Evolutionary conservation across 2,329 filamentous ascomycete genomes (phyloP).

Genomic region (Zelopaecilomyces penicillatus): DNA sequence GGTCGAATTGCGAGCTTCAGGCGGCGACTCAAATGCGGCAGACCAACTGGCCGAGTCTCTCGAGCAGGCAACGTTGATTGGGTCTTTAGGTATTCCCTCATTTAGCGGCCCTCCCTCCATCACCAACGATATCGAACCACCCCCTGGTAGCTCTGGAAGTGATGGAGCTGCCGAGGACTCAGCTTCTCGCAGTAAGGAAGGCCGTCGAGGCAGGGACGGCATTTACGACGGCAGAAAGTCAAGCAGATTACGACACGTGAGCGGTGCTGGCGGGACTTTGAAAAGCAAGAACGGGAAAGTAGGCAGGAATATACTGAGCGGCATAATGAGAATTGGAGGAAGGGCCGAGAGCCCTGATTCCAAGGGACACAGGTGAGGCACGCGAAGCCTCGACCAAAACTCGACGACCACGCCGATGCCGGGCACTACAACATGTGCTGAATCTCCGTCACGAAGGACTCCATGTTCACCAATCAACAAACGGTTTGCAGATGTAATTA

Average conservation of each 20-base stretch:
- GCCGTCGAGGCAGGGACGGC: conserved; percentile 19
- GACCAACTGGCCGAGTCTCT: conserved; percentile 39
- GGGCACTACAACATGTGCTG: too few relatives aligned
- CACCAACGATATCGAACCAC: conserved; percentile 21
- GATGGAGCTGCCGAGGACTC: conserved; percentile 26
- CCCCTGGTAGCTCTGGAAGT: conserved; percentile 45
- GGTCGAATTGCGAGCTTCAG: conserved; percentile 34
- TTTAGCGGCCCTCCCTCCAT: conserved; percentile 15
- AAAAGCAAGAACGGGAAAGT: conserved; percentile 31
- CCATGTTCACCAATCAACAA: too few relatives aligned
- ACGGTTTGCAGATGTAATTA: too few relatives aligned
- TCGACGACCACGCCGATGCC: too few relatives aligned
- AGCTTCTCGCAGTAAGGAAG: conserved; percentile 23
- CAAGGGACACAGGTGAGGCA: conserved; percentile 18
- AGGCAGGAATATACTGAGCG: conserved; percentile 33
- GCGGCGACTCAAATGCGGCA: conserved; percentile 20
- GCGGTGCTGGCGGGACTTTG: conserved; percentile 20
- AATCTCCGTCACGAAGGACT: too few relatives aligned
- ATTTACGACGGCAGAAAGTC: conserved; percentile 18
- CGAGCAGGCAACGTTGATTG: conserved; percentile 34
- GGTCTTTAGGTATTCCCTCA: conserved; percentile 24
- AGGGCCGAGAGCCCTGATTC: conserved; percentile 33
- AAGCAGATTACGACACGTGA: conserved; percentile 19
- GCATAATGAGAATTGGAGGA: conserved; percentile 36
- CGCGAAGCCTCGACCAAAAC: too few relatives aligned